Base-by-base conservation (phyloP, 2,329 filamentous ascomycete genomes). In the Fusarium sp. region DNA sequence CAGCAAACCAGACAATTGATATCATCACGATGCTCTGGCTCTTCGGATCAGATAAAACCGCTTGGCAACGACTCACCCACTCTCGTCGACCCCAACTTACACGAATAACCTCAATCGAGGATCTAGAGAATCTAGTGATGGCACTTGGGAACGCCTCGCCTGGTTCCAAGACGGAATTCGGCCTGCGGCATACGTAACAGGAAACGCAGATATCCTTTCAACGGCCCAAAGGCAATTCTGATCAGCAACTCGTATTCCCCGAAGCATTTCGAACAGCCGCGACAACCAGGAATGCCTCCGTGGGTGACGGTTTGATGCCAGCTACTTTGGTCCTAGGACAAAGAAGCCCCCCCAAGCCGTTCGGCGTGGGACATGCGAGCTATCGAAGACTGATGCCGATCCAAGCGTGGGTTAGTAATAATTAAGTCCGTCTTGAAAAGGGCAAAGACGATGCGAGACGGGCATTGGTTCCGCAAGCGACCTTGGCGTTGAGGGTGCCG, bases 381-480 rank as follows among this genome's bases (percentile, higher is more conserved):
- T 70, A 70, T 56, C 34, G 45, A 60, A 47, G 14, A 20, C 52
- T 64, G 50, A 52, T 60, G 67, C 29, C 35, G 40, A 62, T 56
- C 7, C 16, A 64, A 69, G 14, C 57, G 54, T 56, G 47, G 64
- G 54, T 45, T 66, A 67, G 66, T n/a, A n/a, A n/a, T n/a, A n/a
- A n/a, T n/a, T n/a, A n/a, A n/a, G n/a, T 42, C 61, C 29, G 20
- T 62, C 42, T 62, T 35, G 13, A 31, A 27, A 31, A 71, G 37
- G 38, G 42, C n/a, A 56, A 56, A 62, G 64, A 54, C 62, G 52
- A 50, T 29, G 14, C 40, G 29, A 35, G 37, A 62, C 20, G 54
- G 45, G 45, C 11, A 72, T 74, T 76, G 73, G 73, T 72, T 52
- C 37, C 34, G 61, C 65, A 71, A 74, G 68, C 70, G 73, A 74